phyloP scores from a whole-genome alignment of 164 flowering plant species.

The Echeveria elegans region DNA sequence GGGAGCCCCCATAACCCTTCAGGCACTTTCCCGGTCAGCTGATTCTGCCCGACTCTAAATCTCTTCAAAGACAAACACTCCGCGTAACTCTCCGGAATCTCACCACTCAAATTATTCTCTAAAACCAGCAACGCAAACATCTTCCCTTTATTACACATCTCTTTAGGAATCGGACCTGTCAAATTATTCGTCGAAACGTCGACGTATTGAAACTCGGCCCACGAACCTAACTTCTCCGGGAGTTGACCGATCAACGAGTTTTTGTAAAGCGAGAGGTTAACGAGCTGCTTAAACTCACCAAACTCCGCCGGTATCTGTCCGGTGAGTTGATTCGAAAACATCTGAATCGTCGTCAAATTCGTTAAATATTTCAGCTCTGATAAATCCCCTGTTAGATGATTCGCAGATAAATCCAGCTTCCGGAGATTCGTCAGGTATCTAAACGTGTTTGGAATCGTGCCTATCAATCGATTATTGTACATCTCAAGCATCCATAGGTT shows the following conservation, averaged over 20 bases:
- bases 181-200: slow-evolving; percentile 34
- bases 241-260: slow-evolving; percentile 29
- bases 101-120: slow-evolving; percentile 32
- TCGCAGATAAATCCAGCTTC: slow-evolving; percentile 24
- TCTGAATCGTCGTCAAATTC: slow-evolving; percentile 21
- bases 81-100: slow-evolving; percentile 33
- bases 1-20: slow-evolving; percentile 48
- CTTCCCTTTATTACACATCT: slow-evolving; percentile 32
- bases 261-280: slow-evolving; percentile 22
- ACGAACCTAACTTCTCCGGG: slow-evolving; percentile 28
- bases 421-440: slow-evolving; percentile 23
- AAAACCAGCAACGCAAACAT: slow-evolving; percentile 23
- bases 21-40: slow-evolving; percentile 41
- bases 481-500: slow-evolving; percentile 34
- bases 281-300: slow-evolving; percentile 27
- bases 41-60: slow-evolving; percentile 30
- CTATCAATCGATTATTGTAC: slow-evolving; percentile 24
- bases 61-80: slow-evolving; percentile 31
- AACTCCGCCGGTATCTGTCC: slow-evolving; percentile 34
- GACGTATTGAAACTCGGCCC: slow-evolving; percentile 20
- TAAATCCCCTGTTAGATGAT: slow-evolving; percentile 27
- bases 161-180: slow-evolving; percentile 31
- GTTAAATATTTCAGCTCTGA: slow-evolving; percentile 26
- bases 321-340: slow-evolving; percentile 26
- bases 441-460: slow-evolving; percentile 27